Conservation (phyloP, 2,329 filamentous ascomycete species). For the Tolypocladium cylindrosporum region DNA sequence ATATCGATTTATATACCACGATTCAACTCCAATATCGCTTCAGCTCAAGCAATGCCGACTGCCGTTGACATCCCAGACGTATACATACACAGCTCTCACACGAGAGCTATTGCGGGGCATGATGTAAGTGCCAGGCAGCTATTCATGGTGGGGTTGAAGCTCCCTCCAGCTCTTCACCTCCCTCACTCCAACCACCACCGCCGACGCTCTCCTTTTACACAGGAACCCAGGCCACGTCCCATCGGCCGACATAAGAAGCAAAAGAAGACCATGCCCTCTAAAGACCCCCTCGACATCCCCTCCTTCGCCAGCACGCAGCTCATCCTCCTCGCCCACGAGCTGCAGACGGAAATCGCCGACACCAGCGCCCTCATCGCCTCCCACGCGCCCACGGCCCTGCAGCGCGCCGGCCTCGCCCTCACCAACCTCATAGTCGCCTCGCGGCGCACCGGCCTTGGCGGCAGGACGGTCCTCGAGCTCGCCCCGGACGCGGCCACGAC, state of each 20-base stretch:
- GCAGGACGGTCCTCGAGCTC: constrained; percentile 82
- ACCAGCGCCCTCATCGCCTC: constrained; percentile 57
- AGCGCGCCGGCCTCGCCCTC: constrained; percentile 69
- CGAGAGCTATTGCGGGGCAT: not conserved
- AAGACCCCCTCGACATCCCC: constrained; percentile 47
- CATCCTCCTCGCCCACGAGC: constrained; percentile 58
- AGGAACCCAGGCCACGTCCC: not conserved
- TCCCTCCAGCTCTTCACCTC: not conserved
- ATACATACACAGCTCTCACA: not conserved
- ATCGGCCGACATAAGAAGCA: not conserved
- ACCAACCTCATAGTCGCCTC: constrained; percentile 64
- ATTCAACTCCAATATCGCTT: not conserved
- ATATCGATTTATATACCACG: not conserved
- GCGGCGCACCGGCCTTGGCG: constrained; percentile 80
- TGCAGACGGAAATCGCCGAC: constrained; percentile 61
- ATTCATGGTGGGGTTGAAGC: not conserved
- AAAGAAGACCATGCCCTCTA: constrained; percentile 20
- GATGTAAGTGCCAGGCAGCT: not conserved
- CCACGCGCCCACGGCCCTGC: constrained; percentile 58
- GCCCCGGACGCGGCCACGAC: constrained; percentile 57
- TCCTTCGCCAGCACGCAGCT: constrained; percentile 64
- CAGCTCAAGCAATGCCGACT: not conserved
- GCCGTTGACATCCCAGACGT: not conserved
- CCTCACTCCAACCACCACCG: not conserved
- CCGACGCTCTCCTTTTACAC: not conserved